phyloP scores from a whole-genome alignment of 2,329 filamentous ascomycete genomes.

The Scedosporium aurantiacum region DNA sequence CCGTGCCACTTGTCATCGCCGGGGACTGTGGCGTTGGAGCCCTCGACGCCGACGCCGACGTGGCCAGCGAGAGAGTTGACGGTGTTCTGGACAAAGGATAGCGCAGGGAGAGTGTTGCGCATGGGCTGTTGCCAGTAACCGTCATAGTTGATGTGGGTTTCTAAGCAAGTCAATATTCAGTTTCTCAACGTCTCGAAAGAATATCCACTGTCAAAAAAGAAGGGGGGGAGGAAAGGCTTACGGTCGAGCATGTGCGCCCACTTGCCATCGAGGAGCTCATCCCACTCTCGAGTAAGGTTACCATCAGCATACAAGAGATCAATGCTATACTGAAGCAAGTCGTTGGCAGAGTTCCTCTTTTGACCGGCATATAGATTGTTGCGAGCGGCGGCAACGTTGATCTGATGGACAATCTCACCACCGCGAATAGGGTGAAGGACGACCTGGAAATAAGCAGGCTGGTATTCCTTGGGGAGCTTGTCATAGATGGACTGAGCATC shows the following conservation, averaged over 20 bases:
- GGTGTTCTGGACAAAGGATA: conserved; percentile 23
- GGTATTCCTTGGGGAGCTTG: conserved; percentile 25
- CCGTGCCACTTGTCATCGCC: conserved; percentile 39
- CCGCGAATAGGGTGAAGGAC: conserved; percentile 47
- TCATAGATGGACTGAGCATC: conserved; percentile 33
- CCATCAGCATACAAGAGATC: conserved; percentile 45
- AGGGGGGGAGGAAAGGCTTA: conserved; percentile 13
- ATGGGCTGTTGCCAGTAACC: conserved; percentile 59
- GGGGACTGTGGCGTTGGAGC: conserved; percentile 54
- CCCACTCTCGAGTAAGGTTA: conserved; percentile 44
- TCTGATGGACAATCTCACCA: conserved; percentile 43
- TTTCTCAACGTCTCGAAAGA: too few relatives aligned
- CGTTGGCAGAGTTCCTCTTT: conserved; percentile 43
- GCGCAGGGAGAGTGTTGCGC: conserved; percentile 52
- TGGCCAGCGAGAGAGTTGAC: conserved; percentile 50
- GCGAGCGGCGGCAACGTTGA: conserved; percentile 36
- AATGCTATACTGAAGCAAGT: conserved; percentile 39
- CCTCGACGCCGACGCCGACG: conserved; percentile 53
- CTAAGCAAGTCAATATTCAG: conserved; percentile 10
- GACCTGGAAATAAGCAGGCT: conserved; percentile 43
- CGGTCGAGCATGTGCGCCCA: conserved; percentile 52
- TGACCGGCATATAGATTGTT: conserved; percentile 44
- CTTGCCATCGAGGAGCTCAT: conserved; percentile 47
- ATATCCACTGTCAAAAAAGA: not conserved
- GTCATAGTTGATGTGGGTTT: conserved; percentile 44